Evolutionary conservation across 2,329 filamentous ascomycete genomes (phyloP), one percentile per base, ranked within the genome.

Genomic region (Massarina eburnea): DNA sequence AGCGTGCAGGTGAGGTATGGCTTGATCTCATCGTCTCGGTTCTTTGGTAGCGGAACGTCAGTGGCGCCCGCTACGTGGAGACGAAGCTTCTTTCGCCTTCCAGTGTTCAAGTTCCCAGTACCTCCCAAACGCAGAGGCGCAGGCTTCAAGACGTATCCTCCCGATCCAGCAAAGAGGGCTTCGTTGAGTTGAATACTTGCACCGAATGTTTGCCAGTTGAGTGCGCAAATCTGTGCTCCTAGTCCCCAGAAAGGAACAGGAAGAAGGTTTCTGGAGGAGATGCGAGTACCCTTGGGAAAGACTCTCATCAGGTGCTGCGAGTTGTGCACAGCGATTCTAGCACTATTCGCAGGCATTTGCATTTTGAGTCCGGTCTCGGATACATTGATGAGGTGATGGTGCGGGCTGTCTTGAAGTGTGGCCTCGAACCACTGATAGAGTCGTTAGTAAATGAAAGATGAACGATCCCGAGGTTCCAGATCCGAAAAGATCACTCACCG

Each of bases 141-240:
- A 0, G 84, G 84, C 62, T 88, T 88, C 18, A 87, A 71, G 1
- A 87, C 78, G 57, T 81, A 87, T 7, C 84, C 84, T 21, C 82
- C 80, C 0, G 83, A 82, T 10, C 82, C 83, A 37, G 74, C 76
- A 64, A 88, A 87, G 0, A 88, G 72, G 0, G 84, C 84, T 57
- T 86, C 83, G 60, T 87, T 87, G 53, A 87, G 73, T 64, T 87
- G 84, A 71, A 84, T 83, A 58, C 77, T 77, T 6, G 79, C 78
- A 26, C 82, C 82, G 52, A 86, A 88, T 0, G 78, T 84, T 59
- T 88, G 84, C 80, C 83, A 84, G 68, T 88, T 88, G 41, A 88
- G 73, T 3, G 84, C 84, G 60, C 82, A 86, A 37, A 88, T 83
- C 57, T 88, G 84, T 2, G 84, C 83, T 1, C 84, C 84, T 3